These are phyloP conservation scores for Pugionium cornutum DNA, from an alignment of 345 rosid species.

Conservation along the genomic window DNA sequence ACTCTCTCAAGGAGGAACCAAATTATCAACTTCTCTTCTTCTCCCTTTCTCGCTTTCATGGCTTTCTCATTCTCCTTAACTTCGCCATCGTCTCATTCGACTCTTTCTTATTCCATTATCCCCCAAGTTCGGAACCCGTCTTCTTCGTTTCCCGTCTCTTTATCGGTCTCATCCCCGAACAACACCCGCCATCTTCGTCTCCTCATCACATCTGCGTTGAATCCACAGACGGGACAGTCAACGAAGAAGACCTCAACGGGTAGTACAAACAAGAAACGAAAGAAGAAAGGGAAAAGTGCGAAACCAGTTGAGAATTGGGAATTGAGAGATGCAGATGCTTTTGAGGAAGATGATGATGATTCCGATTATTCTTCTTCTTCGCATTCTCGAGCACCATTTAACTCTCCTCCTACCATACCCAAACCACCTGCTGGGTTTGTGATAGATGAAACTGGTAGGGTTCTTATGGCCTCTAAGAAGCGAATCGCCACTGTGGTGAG, in stretches of 20 bases:
- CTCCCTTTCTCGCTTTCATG: slow-evolving; percentile 32
- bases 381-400: slow-evolving; percentile 36
- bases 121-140: slow-evolving; percentile 28
- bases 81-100: slow-evolving; percentile 35
- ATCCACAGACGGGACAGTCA: slow-evolving; percentile 55
- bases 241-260: slow-evolving; percentile 46
- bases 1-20: no score
- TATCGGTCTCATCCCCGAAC: slow-evolving; percentile 36
- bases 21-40: no score
- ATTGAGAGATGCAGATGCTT: slow-evolving; percentile 47
- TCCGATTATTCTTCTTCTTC: slow-evolving; percentile 21
- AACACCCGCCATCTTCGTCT: slow-evolving; percentile 44
- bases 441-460: slow-evolving; percentile 73
- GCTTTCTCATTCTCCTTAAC: slow-evolving; percentile 42
- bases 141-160: slow-evolving; percentile 43
- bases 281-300: slow-evolving; percentile 32
- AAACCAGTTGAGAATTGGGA: slow-evolving; percentile 38
- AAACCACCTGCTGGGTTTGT: slow-evolving; percentile 92
- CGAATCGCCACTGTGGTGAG: slow-evolving; percentile 75
- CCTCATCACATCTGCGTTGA: slow-evolving; percentile 44
- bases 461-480: slow-evolving; percentile 75
- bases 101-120: slow-evolving; percentile 33
- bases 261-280: slow-evolving; percentile 53
- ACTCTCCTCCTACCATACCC: slow-evolving; percentile 61
- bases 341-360: slow-evolving; percentile 40